Evolutionary conservation across 257 asterid genomes (phyloP).

Genomic region (Parsonsia alboflavescens): DNA sequence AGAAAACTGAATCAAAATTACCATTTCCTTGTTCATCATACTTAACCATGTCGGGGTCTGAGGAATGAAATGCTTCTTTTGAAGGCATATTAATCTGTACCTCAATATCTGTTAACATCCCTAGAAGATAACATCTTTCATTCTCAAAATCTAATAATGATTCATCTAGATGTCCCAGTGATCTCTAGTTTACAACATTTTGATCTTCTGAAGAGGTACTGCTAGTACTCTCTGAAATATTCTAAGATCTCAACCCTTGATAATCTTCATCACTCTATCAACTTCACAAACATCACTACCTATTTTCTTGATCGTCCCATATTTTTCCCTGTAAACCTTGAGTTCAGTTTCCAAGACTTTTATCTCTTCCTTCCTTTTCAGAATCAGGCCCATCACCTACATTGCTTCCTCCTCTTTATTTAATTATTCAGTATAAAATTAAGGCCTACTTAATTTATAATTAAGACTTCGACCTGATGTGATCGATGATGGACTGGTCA

Average conservation of each 20-base stretch:
- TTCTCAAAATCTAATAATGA: constrained; percentile 52
- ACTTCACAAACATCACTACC: constrained; percentile 68
- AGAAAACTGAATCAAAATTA: constrained; percentile 11
- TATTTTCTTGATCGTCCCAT: constrained; percentile 39
- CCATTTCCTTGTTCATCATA: constrained; percentile 35
- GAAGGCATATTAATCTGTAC: constrained; percentile 26
- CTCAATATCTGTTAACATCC: constrained; percentile 48
- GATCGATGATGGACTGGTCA: no score
- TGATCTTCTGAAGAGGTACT: constrained; percentile 37
- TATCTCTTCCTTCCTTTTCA: constrained; percentile 58
- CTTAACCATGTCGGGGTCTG: constrained; percentile 16
- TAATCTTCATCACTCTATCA: constrained; percentile 65
- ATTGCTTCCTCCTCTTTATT: constrained; percentile 45
- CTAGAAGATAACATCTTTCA: constrained; percentile 50
- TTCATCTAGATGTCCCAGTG: constrained; percentile 28
- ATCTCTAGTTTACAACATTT: constrained; percentile 19
- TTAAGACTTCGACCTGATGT: no score
- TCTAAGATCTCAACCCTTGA: constrained; percentile 52
- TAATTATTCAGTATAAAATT: no score
- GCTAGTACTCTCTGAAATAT: constrained; percentile 29
- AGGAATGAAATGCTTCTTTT: constrained; percentile 24
- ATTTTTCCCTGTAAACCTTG: constrained; percentile 48
- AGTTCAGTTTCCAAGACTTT: constrained; percentile 56
- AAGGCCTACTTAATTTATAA: no score
- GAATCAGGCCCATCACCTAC: constrained; percentile 53